phyloP scores from a whole-genome alignment of 1,139 yeast genomes.

The Pneumocystis jirovecii region DNA sequence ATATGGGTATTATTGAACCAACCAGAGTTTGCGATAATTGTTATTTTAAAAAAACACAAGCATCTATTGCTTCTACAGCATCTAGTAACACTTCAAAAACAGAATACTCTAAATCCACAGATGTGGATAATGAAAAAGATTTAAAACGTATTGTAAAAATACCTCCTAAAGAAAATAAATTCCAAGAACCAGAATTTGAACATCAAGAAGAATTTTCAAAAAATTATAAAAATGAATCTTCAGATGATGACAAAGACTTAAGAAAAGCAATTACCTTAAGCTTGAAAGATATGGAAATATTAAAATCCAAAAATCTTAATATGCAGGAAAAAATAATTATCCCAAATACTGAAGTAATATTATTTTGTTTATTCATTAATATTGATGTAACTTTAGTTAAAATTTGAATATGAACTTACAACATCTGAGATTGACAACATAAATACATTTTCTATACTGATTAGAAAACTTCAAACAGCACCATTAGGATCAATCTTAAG shows the following conservation, averaged over 20 bases:
- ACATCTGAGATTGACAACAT: constrained; percentile 54
- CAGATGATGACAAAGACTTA: constrained; percentile 77
- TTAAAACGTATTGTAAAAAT: constrained; percentile 62
- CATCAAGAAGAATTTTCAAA: not conserved
- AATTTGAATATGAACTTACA: constrained; percentile 29
- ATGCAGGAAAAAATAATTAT: not conserved
- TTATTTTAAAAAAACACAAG: constrained; percentile 35
- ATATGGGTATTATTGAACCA: constrained; percentile 72
- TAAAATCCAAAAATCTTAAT: not conserved
- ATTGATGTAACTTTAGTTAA: constrained; percentile 1
- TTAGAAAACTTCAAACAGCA: constrained; percentile 39
- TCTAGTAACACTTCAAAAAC: constrained; percentile 1
- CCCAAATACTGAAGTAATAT: not conserved
- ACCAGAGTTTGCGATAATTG: constrained; percentile 94
- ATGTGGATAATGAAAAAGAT: constrained; percentile 38
- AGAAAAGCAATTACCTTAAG: constrained; percentile 94
- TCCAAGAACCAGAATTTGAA: not conserved
- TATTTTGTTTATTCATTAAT: constrained; percentile 3
- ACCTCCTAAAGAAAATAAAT: constrained; percentile 43
- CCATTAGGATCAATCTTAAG: constrained; percentile 40
- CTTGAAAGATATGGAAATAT: constrained; percentile 40
- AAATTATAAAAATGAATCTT: constrained; percentile 22
- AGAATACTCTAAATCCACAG: not conserved
- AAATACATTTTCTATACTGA: constrained; percentile 50
- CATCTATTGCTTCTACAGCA: constrained; percentile 13